Base-by-base conservation (phyloP, 108 stramenopile species). In the Skeletonema tropicum region DNA sequence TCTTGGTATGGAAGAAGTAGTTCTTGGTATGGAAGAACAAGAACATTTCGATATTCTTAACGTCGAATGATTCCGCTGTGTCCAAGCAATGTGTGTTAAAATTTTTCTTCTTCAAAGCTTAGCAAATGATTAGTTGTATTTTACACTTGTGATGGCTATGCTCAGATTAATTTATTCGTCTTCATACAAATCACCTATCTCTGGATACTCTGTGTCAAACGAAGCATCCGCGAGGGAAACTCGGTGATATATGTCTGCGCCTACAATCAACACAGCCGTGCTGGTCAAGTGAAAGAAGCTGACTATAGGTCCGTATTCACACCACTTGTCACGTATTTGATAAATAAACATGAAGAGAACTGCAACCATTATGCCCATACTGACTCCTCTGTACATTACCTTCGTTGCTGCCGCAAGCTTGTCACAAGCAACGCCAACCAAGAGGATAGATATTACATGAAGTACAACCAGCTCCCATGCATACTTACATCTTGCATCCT, bases 141-240 rank as follows among this genome's bases (percentile, higher is more conserved):
- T 52, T 52, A 23, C 26, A 29, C 2, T 29, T 13, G n/a, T n/a
- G n/a, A n/a, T n/a, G 9, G 52, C 6, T 23, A n/a, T n/a, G 19
- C 52, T 55, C 52, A 25, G 2, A 9, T 23, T 6, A 0, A 0
- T 7, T 55, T 82, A 74, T 21, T 83, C 82, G 19, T 92, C 90
- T 29, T 92, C 92, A 41, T 91, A 92, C 57, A 89, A 76, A 67
- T 83, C 77, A 10, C 86, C 85, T 14, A 93, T 70, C 41, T 84
- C 84, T 13, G 89, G 90, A 70, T 92, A 95, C 2, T 84, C 87
- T 6, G 94, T 95, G 69, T 95, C 94, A 74, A 95, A 95, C 6
- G 88, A 83, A 5, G 88, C 74, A 68, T 88, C 86, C 32, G 78
- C 76, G 35, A 95, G 70, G 57, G 83, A 83, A 36, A 90, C 88